phyloP scores from a whole-genome alignment of 768 basidiomycete species.

The Cystofilobasidium ferigula region DNA sequence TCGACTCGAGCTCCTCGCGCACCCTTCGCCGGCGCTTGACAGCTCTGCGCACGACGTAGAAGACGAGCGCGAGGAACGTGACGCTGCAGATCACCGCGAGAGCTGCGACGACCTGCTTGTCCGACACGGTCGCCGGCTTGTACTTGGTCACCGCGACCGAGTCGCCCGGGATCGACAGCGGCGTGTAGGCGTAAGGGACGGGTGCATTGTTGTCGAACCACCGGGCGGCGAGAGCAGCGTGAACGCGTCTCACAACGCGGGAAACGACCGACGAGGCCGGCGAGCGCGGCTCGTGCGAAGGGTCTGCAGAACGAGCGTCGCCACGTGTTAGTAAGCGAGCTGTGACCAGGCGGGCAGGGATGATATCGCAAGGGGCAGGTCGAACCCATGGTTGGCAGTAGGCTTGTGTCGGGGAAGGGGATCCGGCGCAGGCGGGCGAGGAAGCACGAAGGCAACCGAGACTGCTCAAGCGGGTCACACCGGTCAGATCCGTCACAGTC shows the following conservation, averaged over 20 bases:
- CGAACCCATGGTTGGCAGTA: no score
- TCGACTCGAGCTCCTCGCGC: neutral
- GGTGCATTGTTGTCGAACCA: neutral
- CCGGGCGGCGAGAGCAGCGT: neutral
- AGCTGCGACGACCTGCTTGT: neutral
- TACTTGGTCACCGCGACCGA: neutral
- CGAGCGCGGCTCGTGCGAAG: neutral
- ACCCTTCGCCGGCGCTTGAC: neutral
- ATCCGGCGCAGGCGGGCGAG: no score
- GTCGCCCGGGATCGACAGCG: slow-evolving; percentile 1
- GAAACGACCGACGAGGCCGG: neutral
- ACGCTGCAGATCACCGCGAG: neutral
- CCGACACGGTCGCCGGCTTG: neutral
- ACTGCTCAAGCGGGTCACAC: no score
- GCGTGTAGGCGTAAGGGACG: neutral
- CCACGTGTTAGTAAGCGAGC: no score
- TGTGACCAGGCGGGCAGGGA: no score
- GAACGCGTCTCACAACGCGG: no score
- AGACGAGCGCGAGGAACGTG: neutral
- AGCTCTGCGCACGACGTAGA: neutral
- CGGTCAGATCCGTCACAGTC: no score
- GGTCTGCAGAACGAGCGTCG: no score
- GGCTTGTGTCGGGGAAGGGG: no score
- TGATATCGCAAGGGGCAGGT: no score
- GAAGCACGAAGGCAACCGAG: no score